Evolutionary conservation across 805 yeast species (phyloP).

Genomic region (Candida sphagnicola): DNA sequence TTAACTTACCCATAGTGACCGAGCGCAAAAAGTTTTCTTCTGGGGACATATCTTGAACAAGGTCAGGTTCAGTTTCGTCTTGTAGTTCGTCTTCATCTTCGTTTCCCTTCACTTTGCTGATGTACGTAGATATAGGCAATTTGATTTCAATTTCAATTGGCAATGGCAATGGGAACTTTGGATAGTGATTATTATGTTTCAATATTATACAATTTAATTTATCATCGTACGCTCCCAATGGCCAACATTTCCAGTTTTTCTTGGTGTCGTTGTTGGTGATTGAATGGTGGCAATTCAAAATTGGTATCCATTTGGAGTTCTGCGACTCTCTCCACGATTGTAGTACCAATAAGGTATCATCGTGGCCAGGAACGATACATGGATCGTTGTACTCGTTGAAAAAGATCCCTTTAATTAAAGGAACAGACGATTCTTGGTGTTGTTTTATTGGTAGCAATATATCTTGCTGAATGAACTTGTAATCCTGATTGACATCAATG

Average conservation of each 20-base stretch:
- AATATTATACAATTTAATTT: conserved; percentile 70
- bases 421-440: conserved; percentile 12
- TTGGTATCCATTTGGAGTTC: conserved; percentile 85
- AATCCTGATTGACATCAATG: conserved; percentile 42
- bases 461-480: conserved; percentile 37
- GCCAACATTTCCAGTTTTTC: conserved; percentile 75
- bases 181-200: conserved; percentile 61
- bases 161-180: conserved; percentile 79
- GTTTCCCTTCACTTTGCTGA: conserved; percentile 15
- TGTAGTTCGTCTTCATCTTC: conserved; percentile 13
- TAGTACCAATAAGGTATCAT: conserved; percentile 66
- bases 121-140: conserved; percentile 50
- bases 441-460: conserved; percentile 31
- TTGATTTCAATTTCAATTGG: conserved; percentile 73
- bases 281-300: conserved; percentile 54
- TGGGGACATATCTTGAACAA: conserved; percentile 20
- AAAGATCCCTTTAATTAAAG: conserved; percentile 63
- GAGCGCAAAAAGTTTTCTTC: conserved; percentile 66
- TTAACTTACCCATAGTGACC: conserved; percentile 55
- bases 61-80: conserved; percentile 16
- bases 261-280: conserved; percentile 48
- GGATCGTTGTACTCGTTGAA: conserved; percentile 91
- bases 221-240: conserved; percentile 71
- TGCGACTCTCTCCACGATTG: conserved; percentile 72
- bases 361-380: conserved; percentile 69